Evolutionary conservation across 345 rosid genomes (phyloP), one percentile per base, ranked within the genome.

Genomic region (Lumnitzera racemosa): DNA sequence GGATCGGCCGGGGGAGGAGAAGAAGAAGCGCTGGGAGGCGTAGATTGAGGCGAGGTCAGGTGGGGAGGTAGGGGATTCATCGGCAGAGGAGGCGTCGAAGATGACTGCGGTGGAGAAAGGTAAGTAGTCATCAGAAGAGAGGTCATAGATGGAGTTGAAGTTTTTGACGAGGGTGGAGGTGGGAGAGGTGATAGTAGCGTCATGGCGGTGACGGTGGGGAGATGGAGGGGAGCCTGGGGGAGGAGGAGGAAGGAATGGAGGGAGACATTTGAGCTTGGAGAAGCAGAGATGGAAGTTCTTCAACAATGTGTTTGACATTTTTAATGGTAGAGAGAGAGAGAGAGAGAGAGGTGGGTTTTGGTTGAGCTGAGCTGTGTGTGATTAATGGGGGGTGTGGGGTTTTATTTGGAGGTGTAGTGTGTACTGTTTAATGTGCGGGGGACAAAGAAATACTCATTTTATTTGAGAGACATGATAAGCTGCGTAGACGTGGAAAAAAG

Each of bases 1-100:
- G 68, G 98, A 89, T 2, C 64, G 79, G 58, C 96, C 98, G 0
- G 96, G 98, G 16, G 94, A 89, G 67, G 98, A 85, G 81, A 84
- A 81, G 76, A 92, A 92, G 76, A 36, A 36, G 43, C 43, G 89
- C 41, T 69, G 75, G 31, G 66, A 53, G 9, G 64, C 48, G 53
- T 70, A 24, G 47, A 70, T 62, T 13, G 72, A 57, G 58, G 82
- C 74, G 48, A 78, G 67, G 36, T 76, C 69, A 48, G 79, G 67
- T 17, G 75, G 24, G 50, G 71, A 63, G 9, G 76, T 63, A 31
- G 79, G 54, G 31, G 59, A 13, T 56, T 79, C 80, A 58, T 76
- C 76, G 59, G 71, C 51, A 51, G 76, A 64, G 79, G 77, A 71
- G 66, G 70, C 66, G 20, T 20, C 20, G 20, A 20, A 20, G 20